Evolutionary conservation across 257 asterid genomes (phyloP).

Genomic region (Scutellaria galericulata): DNA sequence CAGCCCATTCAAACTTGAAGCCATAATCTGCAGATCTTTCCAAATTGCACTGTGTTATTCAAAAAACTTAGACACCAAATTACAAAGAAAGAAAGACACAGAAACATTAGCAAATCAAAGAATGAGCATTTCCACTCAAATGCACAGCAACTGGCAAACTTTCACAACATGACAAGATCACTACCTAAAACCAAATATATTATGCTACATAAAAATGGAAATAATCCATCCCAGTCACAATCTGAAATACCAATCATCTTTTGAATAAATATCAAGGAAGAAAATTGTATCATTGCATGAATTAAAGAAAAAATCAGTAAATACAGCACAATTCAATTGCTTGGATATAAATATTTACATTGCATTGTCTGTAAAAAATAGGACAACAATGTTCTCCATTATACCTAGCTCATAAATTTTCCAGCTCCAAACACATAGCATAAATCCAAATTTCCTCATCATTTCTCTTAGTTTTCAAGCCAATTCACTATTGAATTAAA

Average conservation of each 20-base stretch:
- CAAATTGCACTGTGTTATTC: neutral
- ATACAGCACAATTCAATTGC: conserved; percentile 14
- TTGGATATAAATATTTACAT: neutral
- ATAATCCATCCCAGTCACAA: neutral
- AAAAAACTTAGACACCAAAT: conserved; percentile 9
- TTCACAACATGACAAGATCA: neutral
- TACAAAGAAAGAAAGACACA: neutral
- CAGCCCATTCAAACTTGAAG: conserved; percentile 94
- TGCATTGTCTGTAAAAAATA: neutral
- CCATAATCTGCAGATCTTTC: conserved; percentile 78
- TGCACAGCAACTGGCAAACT: neutral
- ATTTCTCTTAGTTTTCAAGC: neutral
- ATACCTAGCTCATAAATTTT: neutral
- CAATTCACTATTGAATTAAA: neutral
- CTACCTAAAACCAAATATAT: neutral
- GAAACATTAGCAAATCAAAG: conserved; percentile 8
- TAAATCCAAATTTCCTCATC: conserved; percentile 18
- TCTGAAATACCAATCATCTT: neutral
- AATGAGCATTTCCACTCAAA: neutral
- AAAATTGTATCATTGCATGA: neutral
- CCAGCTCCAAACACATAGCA: neutral
- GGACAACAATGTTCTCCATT: neutral
- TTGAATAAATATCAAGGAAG: neutral
- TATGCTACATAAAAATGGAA: no score
- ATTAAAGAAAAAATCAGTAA: neutral